These are phyloP conservation scores for Perilla frutescens DNA, from an alignment of 257 asterid genomes.

Conservation along the genomic window DNA sequence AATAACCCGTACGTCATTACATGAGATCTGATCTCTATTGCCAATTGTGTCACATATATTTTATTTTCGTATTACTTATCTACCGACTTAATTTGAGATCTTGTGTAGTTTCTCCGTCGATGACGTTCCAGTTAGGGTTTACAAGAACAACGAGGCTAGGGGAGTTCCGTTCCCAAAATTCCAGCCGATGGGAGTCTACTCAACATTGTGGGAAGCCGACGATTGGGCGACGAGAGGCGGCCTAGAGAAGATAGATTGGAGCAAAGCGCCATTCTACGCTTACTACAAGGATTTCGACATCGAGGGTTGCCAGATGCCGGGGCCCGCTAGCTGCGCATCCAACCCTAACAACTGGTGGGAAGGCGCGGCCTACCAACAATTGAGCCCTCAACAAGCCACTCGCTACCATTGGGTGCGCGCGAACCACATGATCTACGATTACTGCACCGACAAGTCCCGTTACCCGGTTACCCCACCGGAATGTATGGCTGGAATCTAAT, in stretches of 20 bases:
- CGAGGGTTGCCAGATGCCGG: slow-evolving; percentile 83
- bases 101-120: slow-evolving; percentile 54
- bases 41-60: too few relatives aligned
- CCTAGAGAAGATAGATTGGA: slow-evolving; percentile 82
- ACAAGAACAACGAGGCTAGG: slow-evolving; percentile 74
- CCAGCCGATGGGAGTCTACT: slow-evolving; percentile 79
- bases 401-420: slow-evolving; percentile 78
- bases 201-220: slow-evolving; percentile 94
- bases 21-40: too few relatives aligned
- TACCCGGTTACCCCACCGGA: slow-evolving; percentile 73
- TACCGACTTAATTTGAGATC: too few relatives aligned
- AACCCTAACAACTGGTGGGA: slow-evolving; percentile 86
- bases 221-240: slow-evolving; percentile 98
- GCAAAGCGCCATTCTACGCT: slow-evolving; percentile 83
- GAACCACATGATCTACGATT: slow-evolving; percentile 80
- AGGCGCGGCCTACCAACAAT: slow-evolving; percentile 56
- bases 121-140: slow-evolving; percentile 74
- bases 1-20: too few relatives aligned
- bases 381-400: slow-evolving; percentile 59
- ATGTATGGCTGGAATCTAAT: slow-evolving; percentile 60
- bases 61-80: too few relatives aligned
- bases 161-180: slow-evolving; percentile 73
- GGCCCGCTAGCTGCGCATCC: slow-evolving; percentile 63
- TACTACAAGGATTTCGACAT: slow-evolving; percentile 85
- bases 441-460: slow-evolving; percentile 81